These are phyloP conservation scores for Alternaria sp. DNA, from an alignment of 2,329 filamentous ascomycete species.

Conservation along the genomic window DNA sequence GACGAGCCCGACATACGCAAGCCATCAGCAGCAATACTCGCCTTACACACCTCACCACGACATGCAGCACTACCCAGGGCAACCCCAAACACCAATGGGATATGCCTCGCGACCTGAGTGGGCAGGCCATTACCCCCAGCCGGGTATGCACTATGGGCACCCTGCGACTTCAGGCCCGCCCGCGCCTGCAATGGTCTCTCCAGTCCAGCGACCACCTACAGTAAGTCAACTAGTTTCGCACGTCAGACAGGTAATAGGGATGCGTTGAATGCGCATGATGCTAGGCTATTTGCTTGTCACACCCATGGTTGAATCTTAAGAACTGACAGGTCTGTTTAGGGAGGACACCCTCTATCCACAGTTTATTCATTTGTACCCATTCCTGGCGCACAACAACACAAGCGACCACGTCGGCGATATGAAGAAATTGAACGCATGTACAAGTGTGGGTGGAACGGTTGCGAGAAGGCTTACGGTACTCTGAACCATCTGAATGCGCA, in stretches of 20 bases:
- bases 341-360: constrained; percentile 68
- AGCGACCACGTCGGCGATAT: constrained; percentile 89
- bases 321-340: constrained; percentile 44
- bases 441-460: constrained; percentile 98
- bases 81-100: constrained; percentile 64
- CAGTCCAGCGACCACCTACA: constrained; percentile 68
- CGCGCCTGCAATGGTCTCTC: constrained; percentile 66
- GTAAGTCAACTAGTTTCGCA: constrained; percentile 56
- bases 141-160: constrained; percentile 58
- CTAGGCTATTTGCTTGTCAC: neutral
- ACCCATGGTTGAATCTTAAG: neutral
- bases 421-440: constrained; percentile 99
- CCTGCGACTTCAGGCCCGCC: constrained; percentile 67
- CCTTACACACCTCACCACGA: constrained; percentile 87
- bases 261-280: constrained; percentile 2
- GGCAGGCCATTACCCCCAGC: constrained; percentile 65
- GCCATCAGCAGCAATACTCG: constrained; percentile 79
- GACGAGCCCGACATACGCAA: constrained; percentile 87
- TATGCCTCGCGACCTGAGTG: constrained; percentile 77
- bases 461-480: constrained; percentile 98
- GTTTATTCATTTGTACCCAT: constrained; percentile 99
- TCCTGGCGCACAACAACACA: constrained; percentile 95
- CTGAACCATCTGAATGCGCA: constrained; percentile 97
- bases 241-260: neutral
- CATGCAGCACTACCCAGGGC: constrained; percentile 78